phyloP scores from a whole-genome alignment of 345 rosid genomes.

The Gynandropsis gynandra region DNA sequence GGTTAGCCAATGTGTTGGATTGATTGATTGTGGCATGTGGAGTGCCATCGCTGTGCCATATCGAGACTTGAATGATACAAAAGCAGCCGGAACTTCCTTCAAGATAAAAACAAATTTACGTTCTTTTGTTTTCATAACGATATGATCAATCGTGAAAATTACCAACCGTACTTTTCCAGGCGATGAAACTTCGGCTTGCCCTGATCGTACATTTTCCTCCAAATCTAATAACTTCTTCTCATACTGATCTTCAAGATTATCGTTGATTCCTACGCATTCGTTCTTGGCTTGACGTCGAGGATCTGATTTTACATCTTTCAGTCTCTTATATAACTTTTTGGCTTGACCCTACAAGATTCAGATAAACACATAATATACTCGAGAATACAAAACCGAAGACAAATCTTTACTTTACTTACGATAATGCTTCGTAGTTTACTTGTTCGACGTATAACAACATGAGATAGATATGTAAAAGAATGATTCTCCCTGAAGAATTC shows the following conservation, averaged over 20 bases:
- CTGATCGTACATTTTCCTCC: conserved; percentile 61
- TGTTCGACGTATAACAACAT: conserved; percentile 66
- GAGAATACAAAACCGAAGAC: too few relatives aligned
- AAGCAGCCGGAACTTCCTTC: conserved; percentile 89
- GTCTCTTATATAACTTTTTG: conserved; percentile 42
- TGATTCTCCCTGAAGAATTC: conserved; percentile 66
- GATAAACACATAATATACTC: neutral
- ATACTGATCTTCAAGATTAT: conserved; percentile 58
- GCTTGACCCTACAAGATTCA: conserved; percentile 43
- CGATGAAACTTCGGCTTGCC: conserved; percentile 56
- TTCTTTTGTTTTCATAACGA: too few relatives aligned
- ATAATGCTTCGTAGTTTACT: conserved; percentile 58
- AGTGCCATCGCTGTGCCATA: conserved; percentile 76
- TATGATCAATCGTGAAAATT: conserved; percentile 5
- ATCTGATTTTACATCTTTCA: conserved; percentile 43
- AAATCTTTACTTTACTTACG: too few relatives aligned
- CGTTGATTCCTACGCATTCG: conserved; percentile 39
- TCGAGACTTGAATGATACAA: conserved; percentile 87
- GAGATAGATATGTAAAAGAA: conserved; percentile 69
- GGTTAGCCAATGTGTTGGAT: conserved; percentile 80
- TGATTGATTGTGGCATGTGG: conserved; percentile 66
- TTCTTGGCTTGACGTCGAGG: conserved; percentile 34
- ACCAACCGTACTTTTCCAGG: conserved; percentile 46
- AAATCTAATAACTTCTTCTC: conserved; percentile 56
- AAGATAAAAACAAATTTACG: conserved; percentile 22